Evolutionary conservation across 192 early-diverging fungal species (phyloP).

Genomic region (Obelidium mucronatum): DNA sequence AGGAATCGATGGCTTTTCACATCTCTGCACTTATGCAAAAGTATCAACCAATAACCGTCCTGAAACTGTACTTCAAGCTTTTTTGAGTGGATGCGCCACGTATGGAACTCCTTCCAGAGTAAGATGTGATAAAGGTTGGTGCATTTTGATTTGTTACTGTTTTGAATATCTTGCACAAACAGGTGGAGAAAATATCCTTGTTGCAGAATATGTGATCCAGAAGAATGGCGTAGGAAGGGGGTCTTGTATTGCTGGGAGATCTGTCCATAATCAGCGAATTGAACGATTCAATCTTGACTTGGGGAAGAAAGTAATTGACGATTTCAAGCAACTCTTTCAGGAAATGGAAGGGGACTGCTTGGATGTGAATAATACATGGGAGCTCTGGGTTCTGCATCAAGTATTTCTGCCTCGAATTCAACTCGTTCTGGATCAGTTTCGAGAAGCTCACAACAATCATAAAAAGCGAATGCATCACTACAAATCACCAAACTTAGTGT

Average conservation of each 20-base stretch:
- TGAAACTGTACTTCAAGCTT: not conserved
- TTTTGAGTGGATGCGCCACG: not conserved
- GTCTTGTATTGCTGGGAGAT: not conserved
- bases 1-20: constrained; percentile 1
- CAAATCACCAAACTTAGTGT: not conserved
- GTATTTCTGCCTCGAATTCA: not conserved
- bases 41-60: not conserved
- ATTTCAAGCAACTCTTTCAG: not conserved
- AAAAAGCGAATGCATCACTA: not conserved
- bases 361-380: not conserved
- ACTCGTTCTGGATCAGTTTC: not conserved
- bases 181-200: constrained; percentile 6
- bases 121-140: not conserved
- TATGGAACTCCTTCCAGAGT: not conserved
- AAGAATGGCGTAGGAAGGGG: not conserved
- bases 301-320: not conserved
- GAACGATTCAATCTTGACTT: constrained; percentile 7
- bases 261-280: constrained; percentile 1
- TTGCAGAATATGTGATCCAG: not conserved
- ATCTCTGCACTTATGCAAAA: not conserved
- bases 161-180: not conserved
- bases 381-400: constrained; percentile 8
- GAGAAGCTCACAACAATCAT: not conserved
- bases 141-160: not conserved
- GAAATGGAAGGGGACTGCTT: not conserved